phyloP scores from a whole-genome alignment of 2,329 filamentous ascomycete genomes.

The Xylariaceae sp. region DNA sequence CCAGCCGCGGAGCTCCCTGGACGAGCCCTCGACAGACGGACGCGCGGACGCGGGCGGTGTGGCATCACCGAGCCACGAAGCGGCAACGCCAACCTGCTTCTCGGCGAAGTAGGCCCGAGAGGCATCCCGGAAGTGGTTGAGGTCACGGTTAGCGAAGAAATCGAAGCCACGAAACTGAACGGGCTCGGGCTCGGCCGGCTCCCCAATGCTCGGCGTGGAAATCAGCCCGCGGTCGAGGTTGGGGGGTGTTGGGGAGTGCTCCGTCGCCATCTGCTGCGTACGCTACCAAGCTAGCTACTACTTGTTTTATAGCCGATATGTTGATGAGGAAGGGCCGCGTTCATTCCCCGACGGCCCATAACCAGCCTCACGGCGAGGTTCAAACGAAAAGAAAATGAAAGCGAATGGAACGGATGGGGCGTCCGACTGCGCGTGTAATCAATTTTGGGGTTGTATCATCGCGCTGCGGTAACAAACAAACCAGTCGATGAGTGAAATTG shows the following conservation, averaged over 20 bases:
- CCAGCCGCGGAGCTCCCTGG: slow-evolving; percentile 6
- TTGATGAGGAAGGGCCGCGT: not conserved
- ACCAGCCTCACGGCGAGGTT: not conserved
- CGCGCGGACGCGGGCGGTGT: slow-evolving; percentile 27
- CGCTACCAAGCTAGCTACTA: too few relatives aligned
- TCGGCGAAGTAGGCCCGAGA: slow-evolving; percentile 27
- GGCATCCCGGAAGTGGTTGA: slow-evolving; percentile 27
- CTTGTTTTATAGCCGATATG: slow-evolving; percentile 10
- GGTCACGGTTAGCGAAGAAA: slow-evolving; percentile 31
- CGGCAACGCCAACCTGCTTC: slow-evolving; percentile 15
- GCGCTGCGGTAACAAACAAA: slow-evolving; percentile 1
- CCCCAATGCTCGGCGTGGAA: slow-evolving; percentile 9
- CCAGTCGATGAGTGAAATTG: not conserved
- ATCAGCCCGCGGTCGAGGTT: slow-evolving; percentile 14
- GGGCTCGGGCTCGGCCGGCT: slow-evolving; percentile 3
- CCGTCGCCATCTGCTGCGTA: slow-evolving; percentile 22
- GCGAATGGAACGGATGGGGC: slow-evolving; percentile 23
- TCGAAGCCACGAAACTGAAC: slow-evolving; percentile 31
- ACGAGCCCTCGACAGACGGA: slow-evolving; percentile 11
- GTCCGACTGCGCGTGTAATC: slow-evolving; percentile 15
- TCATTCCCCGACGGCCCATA: slow-evolving; percentile 21
- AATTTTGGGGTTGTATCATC: not conserved
- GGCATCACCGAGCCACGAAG: slow-evolving; percentile 31
- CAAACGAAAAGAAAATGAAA: slow-evolving; percentile 10
- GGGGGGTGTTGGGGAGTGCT: slow-evolving; percentile 11